A percentile compares a stretch with the other conserved stretches of the same genome.
Conservation (phyloP, 306 rosid species). For the Albizia julibrissin region DNA sequence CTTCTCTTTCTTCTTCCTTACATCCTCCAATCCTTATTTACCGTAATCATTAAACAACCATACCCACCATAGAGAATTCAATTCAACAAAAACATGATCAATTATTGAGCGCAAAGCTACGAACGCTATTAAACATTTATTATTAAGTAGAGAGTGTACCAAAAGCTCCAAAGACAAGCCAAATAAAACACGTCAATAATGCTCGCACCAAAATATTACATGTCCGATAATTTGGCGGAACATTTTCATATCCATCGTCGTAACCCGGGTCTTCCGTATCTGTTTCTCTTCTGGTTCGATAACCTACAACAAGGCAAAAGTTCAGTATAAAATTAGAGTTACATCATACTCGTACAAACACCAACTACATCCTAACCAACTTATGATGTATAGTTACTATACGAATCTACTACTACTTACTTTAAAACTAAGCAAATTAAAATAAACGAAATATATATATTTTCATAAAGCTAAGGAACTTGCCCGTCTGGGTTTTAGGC, state of each 20-base stretch:
- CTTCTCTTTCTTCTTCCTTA: conserved; percentile 25
- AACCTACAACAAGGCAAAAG: neutral
- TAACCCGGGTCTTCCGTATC: neutral
- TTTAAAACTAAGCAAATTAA: too few species aligned
- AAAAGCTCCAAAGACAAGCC: neutral
- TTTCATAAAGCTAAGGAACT: neutral
- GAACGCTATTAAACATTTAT: too few species aligned
- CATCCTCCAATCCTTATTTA: neutral
- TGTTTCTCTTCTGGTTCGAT: neutral
- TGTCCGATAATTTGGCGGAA: neutral
- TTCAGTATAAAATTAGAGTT: neutral
- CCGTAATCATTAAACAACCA: neutral
- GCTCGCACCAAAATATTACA: neutral
- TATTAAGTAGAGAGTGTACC: neutral
- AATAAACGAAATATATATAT: neutral
- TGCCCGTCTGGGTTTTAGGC: neutral
- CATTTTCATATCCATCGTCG: neutral
- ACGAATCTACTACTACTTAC: too few species aligned
- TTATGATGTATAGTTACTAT: too few species aligned
- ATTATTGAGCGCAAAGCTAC: too few species aligned
- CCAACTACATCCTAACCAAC: too few species aligned
- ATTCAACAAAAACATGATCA: neutral
- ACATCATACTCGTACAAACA: neutral
- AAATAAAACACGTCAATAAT: neutral
- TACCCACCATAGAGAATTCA: neutral